Evolutionary conservation across 2,329 filamentous ascomycete genomes (phyloP).

Genomic region (Botrytis fragariae): DNA sequence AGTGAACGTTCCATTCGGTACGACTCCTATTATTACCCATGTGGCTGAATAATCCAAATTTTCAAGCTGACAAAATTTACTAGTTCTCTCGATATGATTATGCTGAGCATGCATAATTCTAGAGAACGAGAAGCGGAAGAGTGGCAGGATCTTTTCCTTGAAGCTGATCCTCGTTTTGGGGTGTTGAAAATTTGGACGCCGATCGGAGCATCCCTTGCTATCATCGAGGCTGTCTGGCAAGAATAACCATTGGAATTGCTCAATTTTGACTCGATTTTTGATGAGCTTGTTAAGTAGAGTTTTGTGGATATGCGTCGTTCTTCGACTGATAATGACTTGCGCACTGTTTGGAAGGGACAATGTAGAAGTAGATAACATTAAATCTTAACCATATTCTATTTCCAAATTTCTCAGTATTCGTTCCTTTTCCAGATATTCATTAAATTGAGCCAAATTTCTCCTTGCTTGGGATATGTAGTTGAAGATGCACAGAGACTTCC

Average conservation of each 20-base stretch:
- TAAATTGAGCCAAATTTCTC: accelerated
- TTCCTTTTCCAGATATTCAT: neutral
- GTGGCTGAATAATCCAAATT: neutral
- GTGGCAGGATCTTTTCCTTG: neutral
- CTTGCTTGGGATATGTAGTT: neutral
- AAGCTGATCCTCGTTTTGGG: neutral
- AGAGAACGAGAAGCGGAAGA: neutral
- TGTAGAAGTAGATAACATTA: neutral
- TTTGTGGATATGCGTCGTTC: neutral
- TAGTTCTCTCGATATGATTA: neutral
- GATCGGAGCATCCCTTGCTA: neutral
- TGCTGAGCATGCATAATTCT: constrained; percentile 2
- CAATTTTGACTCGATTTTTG: neutral
- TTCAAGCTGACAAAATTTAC: neutral
- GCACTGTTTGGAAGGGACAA: neutral
- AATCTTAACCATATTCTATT: neutral
- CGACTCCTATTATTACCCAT: neutral
- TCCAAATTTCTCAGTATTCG: too few relatives aligned
- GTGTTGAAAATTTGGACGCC: neutral
- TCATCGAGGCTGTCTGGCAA: constrained; percentile 4
- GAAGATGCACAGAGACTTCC: neutral
- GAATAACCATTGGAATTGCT: neutral
- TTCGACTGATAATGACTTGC: neutral
- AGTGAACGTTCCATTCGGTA: neutral
- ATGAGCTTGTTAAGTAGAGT: neutral